Evolutionary conservation across 179 eudicot genomes (phyloP).

Genomic region (Spergularia azorica): DNA sequence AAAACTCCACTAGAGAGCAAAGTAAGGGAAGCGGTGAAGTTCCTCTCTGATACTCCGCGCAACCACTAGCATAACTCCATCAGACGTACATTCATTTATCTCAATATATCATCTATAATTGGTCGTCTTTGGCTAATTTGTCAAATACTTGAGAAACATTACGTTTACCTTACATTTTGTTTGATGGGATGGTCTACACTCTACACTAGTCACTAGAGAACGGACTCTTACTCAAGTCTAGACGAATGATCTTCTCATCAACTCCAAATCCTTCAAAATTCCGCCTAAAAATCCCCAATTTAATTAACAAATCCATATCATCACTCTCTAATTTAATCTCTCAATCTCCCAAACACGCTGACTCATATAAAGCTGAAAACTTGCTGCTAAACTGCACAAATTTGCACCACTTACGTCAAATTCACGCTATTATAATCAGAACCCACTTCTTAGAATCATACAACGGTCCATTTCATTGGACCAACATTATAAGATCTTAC

Average conservation of each 20-base stretch:
- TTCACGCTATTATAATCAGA: constrained; percentile 51
- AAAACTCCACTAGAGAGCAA: too few species aligned
- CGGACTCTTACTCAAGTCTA: too few species aligned
- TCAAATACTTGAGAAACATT: too few species aligned
- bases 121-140: too few species aligned
- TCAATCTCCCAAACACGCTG: not conserved
- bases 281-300: constrained; percentile 14
- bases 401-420: constrained; percentile 41
- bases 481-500: constrained; percentile 58
- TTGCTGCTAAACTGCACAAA: constrained; percentile 42
- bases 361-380: constrained; percentile 20
- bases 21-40: too few species aligned
- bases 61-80: too few species aligned
- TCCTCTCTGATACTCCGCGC: too few species aligned
- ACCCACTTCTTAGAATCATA: constrained; percentile 50
- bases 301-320: constrained; percentile 7
- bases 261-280: not conserved
- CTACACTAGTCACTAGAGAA: too few species aligned
- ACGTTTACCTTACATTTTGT: too few species aligned
- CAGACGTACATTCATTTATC: too few species aligned
- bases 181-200: too few species aligned
- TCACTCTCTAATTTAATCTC: not conserved
- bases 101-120: too few species aligned
- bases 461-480: constrained; percentile 49
- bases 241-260: constrained; percentile 4